Conservation (phyloP, 257 asterid species). For the Scutellaria minor region DNA sequence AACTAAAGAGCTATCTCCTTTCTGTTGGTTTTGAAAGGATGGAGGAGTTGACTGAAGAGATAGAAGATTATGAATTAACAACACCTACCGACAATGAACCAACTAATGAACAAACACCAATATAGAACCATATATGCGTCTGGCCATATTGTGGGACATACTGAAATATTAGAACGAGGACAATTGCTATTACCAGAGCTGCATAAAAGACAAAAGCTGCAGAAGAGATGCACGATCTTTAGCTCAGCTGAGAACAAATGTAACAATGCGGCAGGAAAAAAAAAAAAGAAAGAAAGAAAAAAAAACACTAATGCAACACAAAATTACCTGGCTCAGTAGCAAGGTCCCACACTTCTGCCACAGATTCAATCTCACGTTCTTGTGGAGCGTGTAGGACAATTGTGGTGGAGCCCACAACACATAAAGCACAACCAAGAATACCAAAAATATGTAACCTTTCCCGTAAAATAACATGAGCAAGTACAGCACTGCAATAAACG, state of each 20-base stretch:
- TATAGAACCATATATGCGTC: constrained; percentile 75
- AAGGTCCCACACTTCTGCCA: constrained; percentile 93
- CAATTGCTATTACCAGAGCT: constrained; percentile 54
- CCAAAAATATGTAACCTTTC: constrained; percentile 90
- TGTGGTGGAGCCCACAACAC: constrained; percentile 97
- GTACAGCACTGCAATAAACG: constrained; percentile 78
- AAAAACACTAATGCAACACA: not conserved
- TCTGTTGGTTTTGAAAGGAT: not conserved
- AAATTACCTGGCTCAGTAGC: constrained; percentile 91
- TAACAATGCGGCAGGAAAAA: constrained; percentile 21
- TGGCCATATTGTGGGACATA: constrained; percentile 77
- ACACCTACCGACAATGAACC: constrained; percentile 91
- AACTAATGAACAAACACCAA: constrained; percentile 78
- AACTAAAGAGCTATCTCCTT: constrained; percentile 12
- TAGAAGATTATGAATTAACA: constrained; percentile 9
- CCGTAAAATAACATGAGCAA: constrained; percentile 83
- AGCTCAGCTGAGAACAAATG: constrained; percentile 34
- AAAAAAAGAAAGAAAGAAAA: not conserved
- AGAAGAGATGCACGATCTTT: constrained; percentile 34
- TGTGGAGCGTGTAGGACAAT: constrained; percentile 96
- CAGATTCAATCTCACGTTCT: constrained; percentile 94
- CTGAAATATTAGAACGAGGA: constrained; percentile 56
- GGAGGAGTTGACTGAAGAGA: constrained; percentile 26
- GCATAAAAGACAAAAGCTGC: constrained; percentile 78
- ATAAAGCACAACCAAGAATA: constrained; percentile 92